These are phyloP conservation scores for Coniochaeta sp. DNA, from an alignment of 2,329 filamentous ascomycete genomes.

Conservation along the genomic window DNA sequence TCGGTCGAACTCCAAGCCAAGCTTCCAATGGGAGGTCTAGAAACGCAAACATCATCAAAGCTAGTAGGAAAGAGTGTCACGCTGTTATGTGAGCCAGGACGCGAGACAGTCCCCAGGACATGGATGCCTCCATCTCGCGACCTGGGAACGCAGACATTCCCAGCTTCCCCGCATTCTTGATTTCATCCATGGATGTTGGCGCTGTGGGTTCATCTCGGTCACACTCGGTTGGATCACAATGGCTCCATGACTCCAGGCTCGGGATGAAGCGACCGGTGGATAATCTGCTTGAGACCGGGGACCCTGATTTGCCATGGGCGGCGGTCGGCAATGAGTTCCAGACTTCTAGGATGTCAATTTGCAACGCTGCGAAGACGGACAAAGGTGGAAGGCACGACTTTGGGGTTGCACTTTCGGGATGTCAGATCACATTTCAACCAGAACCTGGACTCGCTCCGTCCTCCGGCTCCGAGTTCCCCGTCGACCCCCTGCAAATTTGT, in stretches of 20 bases:
- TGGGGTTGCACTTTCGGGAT: background rate
- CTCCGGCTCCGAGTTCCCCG: constrained; percentile 11
- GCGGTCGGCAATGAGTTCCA: background rate
- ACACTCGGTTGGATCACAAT: background rate
- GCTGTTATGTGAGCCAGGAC: background rate
- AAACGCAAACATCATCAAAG: background rate
- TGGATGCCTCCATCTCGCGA: background rate
- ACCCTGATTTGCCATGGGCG: background rate
- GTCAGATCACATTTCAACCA: background rate
- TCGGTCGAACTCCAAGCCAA: background rate
- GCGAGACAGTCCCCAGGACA: background rate
- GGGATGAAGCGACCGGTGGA: background rate
- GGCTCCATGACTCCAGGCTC: background rate
- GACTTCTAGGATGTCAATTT: background rate
- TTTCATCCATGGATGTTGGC: background rate
- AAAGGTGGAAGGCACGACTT: background rate
- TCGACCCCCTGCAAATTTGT: background rate
- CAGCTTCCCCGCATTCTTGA: background rate
- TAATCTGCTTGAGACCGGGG: background rate
- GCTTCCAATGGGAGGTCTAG: background rate
- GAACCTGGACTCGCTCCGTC: background rate
- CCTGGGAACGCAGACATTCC: background rate
- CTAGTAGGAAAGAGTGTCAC: background rate
- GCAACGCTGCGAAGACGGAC: background rate
- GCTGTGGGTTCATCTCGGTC: background rate